Evolutionary conservation across 2,329 filamentous ascomycete genomes (phyloP).

Genomic region (Esteya vermicola): DNA sequence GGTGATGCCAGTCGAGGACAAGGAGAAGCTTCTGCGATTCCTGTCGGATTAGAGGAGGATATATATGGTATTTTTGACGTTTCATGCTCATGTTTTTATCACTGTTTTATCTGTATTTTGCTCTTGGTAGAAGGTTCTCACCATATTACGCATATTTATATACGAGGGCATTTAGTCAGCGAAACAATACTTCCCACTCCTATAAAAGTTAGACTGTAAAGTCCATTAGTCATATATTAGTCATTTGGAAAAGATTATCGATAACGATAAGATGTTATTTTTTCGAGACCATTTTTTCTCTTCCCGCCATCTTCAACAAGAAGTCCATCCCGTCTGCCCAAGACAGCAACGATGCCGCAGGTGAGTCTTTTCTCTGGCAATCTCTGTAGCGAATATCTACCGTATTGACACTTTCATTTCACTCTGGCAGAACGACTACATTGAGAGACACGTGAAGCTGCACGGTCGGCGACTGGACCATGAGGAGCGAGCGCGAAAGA

Average conservation of each 20-base stretch:
- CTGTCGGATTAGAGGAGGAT: constrained; percentile 17
- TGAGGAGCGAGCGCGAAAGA: constrained; percentile 82
- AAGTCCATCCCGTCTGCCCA: background rate
- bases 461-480: constrained; percentile 45
- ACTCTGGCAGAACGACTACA: constrained; percentile 66
- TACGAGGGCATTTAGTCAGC: no score
- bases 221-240: background rate
- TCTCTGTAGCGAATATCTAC: no score
- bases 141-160: no score
- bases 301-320: background rate
- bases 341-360: constrained; percentile 9
- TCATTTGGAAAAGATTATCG: background rate
- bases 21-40: constrained; percentile 62
- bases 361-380: no score
- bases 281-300: background rate
- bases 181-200: no score
- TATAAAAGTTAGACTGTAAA: no score
- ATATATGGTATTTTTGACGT: background rate
- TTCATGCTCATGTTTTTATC: background rate
- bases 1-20: constrained; percentile 78
- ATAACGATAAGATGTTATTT: background rate
- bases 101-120: no score
- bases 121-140: no score
- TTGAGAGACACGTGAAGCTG: constrained; percentile 63
- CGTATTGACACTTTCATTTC: no score